These are phyloP conservation scores for Mediolabrus comicus DNA, from an alignment of 108 stramenopile species.

Conservation along the genomic window DNA sequence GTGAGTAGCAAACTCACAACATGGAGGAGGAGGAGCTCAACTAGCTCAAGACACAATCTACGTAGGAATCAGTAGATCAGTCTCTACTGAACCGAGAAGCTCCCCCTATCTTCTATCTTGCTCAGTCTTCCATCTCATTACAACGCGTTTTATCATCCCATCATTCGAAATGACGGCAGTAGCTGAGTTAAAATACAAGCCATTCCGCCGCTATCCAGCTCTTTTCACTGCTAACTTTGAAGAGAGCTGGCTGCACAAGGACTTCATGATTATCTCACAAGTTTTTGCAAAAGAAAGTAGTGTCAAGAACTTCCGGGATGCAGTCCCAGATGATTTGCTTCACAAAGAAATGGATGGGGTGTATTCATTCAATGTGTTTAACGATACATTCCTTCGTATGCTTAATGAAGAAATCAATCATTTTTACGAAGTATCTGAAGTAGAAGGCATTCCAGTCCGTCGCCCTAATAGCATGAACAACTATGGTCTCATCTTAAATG, in stretches of 20 bases:
- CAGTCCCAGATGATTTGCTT: neutral
- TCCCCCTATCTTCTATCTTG: too few species aligned
- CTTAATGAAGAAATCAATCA: slow-evolving; percentile 24
- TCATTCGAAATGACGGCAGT: neutral
- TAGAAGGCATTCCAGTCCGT: slow-evolving; percentile 14
- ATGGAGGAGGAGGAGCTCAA: too few species aligned
- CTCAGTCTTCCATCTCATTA: too few species aligned
- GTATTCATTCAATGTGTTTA: slow-evolving; percentile 7
- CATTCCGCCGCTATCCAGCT: slow-evolving; percentile 2
- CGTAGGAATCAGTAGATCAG: neutral
- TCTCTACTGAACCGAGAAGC: neutral
- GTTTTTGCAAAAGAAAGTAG: neutral
- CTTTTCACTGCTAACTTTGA: slow-evolving; percentile 10
- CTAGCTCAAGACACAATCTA: neutral
- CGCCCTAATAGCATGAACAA: slow-evolving; percentile 53
- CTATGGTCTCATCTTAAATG: slow-evolving; percentile 41
- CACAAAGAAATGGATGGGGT: slow-evolving; percentile 5
- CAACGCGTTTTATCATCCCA: neutral
- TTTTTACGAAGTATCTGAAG: slow-evolving; percentile 16
- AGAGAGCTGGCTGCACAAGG: slow-evolving; percentile 9
- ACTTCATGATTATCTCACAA: neutral
- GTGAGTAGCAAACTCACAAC: too few species aligned
- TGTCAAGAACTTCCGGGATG: neutral
- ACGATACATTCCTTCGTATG: neutral
- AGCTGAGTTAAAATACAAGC: neutral